A percentile compares a stretch with the other conserved stretches of the same genome.
phyloP scores from a whole-genome alignment of 768 basidiomycete species.

The Phanerochaete carnosa region DNA sequence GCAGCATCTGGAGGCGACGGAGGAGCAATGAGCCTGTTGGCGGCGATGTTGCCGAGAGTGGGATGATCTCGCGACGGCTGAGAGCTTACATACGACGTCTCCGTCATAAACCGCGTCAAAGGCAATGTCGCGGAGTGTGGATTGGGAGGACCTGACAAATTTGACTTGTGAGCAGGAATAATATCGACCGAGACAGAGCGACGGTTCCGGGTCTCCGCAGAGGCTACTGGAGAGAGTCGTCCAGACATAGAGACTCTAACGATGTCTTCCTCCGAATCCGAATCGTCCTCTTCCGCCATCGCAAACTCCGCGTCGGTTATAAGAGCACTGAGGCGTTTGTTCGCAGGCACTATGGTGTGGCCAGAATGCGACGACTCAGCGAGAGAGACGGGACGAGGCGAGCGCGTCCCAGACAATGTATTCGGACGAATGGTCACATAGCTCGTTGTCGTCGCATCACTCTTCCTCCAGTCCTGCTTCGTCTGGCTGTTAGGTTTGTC shows the following conservation, averaged over 20 bases:
- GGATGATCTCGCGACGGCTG: slow-evolving; percentile 18
- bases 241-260: slow-evolving; percentile 12
- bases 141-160: slow-evolving; percentile 1
- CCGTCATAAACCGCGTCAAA: neutral
- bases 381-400: slow-evolving; percentile 70
- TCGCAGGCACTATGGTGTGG: slow-evolving; percentile 65
- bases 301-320: slow-evolving; percentile 65
- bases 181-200: slow-evolving; percentile 66
- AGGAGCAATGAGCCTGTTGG: slow-evolving; percentile 40
- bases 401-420: slow-evolving; percentile 37
- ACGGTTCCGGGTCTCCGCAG: slow-evolving; percentile 48
- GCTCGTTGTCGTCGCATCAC: slow-evolving; percentile 73
- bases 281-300: slow-evolving; percentile 59
- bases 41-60: slow-evolving; percentile 39
- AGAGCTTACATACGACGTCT: neutral
- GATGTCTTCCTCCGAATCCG: slow-evolving; percentile 17
- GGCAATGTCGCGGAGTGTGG: neutral
- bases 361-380: slow-evolving; percentile 75
- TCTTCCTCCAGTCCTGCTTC: slow-evolving; percentile 78
- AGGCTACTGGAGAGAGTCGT: slow-evolving; percentile 40
- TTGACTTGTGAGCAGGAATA: slow-evolving; percentile 25
- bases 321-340: slow-evolving; percentile 65
- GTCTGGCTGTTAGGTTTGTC: slow-evolving; percentile 30
- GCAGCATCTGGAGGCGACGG: slow-evolving; percentile 26
- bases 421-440: slow-evolving; percentile 65